Evolutionary conservation across 495 filamentous ascomycete species (phyloP), one percentile per base, ranked within the genome.

Genomic region (Penicillium macrosclerotiorum): DNA sequence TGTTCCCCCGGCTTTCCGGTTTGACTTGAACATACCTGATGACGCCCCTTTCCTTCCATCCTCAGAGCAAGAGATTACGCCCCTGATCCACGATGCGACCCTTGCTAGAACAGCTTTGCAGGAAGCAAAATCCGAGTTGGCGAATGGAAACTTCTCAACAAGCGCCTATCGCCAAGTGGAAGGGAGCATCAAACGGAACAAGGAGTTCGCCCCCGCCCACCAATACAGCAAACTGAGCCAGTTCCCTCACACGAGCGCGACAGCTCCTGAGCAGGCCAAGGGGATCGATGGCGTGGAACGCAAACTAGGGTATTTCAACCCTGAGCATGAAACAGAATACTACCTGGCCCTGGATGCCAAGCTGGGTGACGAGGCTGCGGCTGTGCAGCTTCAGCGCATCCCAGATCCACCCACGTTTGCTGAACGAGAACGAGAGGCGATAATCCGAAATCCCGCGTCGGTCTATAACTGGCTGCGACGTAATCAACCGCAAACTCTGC

Each of bases 381-480:
- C 51, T 13, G 32, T 55, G 26, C 67, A 71, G 33, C 56, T 67
- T 12, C 55, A 44, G 32, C 67, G 60, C 29, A 63, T 59, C 39
- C 67, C 62, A 39, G 76, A 60, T 17, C 69, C 65, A 26, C 59
- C 65, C 26, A 63, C 68, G 12, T 55, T 69, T 33, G 59, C 69
- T 9, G 77, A 81, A 33, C 69, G 76, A 5, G 77, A 77, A 46
- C 62, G 68, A 12, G 86, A 90, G 41, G 75, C 81, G 29, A 73
- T 78, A 13, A 66, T 89, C 4, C 79, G 81, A 22, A 96, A 95
- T 55, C 89, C 87, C 0, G 83, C 87, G 27, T 89, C 85, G 19
- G 88, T 94, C 2, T 89, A 90, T 70, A 93, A 92, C 63, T 96
- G 91, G 91, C 71, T 96, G 17, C 80, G 88, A 25, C 81, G 82